phyloP scores from a whole-genome alignment of 352 stramenopile species.

The Globisporangium abappressorium region DNA sequence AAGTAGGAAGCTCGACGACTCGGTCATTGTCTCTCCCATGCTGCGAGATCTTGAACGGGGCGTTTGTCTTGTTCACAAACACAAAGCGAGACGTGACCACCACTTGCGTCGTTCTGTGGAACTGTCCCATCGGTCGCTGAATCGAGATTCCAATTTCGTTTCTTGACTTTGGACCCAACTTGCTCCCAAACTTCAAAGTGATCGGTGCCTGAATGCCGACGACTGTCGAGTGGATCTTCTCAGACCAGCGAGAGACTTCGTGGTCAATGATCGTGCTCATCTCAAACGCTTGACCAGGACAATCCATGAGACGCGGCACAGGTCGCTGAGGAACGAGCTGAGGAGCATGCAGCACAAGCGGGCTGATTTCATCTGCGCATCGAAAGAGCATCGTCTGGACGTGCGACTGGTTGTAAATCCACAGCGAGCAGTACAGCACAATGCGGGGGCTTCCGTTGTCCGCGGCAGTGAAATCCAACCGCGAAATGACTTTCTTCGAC shows the following conservation, averaged over 20 bases:
- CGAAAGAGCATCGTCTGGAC: constrained; percentile 76
- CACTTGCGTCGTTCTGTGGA: constrained; percentile 85
- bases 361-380: constrained; percentile 53
- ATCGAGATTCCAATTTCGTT: constrained; percentile 87
- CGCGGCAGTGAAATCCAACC: constrained; percentile 79
- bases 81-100: constrained; percentile 84
- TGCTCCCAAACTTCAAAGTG: constrained; percentile 70
- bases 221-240: constrained; percentile 83
- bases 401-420: constrained; percentile 91
- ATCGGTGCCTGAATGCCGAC: constrained; percentile 85
- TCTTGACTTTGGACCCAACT: constrained; percentile 57
- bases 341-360: constrained; percentile 44
- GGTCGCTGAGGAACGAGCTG: constrained; percentile 63
- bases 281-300: constrained; percentile 74
- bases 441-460: constrained; percentile 82
- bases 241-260: constrained; percentile 80
- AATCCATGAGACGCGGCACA: constrained; percentile 84
- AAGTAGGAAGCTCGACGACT: constrained; percentile 52
- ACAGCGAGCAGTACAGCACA: constrained; percentile 80
- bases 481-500: constrained; percentile 62
- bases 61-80: constrained; percentile 82
- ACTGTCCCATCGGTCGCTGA: constrained; percentile 79
- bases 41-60: constrained; percentile 74
- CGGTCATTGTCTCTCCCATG: constrained; percentile 59
- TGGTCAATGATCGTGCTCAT: constrained; percentile 86